phyloP scores from a whole-genome alignment of 2,329 filamentous ascomycete species.

The Apiospora aurea region DNA sequence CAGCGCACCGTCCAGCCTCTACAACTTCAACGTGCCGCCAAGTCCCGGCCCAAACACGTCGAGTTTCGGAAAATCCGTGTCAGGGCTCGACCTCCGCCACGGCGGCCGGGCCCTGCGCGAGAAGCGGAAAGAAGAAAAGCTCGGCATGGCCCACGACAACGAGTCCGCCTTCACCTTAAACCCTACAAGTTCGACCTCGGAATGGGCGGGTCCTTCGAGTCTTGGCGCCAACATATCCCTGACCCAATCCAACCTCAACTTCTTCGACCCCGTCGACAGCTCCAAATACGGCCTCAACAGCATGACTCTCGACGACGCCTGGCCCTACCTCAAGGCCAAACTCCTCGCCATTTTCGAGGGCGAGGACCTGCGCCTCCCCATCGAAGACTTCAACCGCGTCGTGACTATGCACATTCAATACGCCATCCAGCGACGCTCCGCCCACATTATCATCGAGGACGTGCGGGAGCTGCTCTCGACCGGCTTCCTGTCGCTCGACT shows the following conservation, averaged over 20 bases:
- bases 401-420: conserved; percentile 81
- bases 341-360: conserved; percentile 82
- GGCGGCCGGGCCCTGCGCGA: conserved; percentile 79
- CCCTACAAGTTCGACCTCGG: conserved; percentile 36
- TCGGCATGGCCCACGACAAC: conserved; percentile 56
- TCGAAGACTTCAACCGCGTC: conserved; percentile 84
- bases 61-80: conserved; percentile 82
- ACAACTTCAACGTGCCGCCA: conserved; percentile 78
- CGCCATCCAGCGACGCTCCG: conserved; percentile 76
- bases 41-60: conserved; percentile 71
- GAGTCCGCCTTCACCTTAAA: conserved; percentile 51
- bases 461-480: conserved; percentile 77
- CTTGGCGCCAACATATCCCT: conserved; percentile 44
- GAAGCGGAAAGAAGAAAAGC: conserved; percentile 78
- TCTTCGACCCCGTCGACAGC: conserved; percentile 60
- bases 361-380: conserved; percentile 78
- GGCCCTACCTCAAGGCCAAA: conserved; percentile 80
- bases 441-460: conserved; percentile 77
- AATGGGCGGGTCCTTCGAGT: conserved; percentile 64
- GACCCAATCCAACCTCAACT: conserved; percentile 48
- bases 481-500: conserved; percentile 86
- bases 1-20: conserved; percentile 76
- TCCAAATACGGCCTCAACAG: conserved; percentile 71
- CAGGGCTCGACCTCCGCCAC: conserved; percentile 79
- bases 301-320: conserved; percentile 79